Conservation (phyloP, 495 filamentous ascomycete genomes). For the Cetradonia linearis region DNA sequence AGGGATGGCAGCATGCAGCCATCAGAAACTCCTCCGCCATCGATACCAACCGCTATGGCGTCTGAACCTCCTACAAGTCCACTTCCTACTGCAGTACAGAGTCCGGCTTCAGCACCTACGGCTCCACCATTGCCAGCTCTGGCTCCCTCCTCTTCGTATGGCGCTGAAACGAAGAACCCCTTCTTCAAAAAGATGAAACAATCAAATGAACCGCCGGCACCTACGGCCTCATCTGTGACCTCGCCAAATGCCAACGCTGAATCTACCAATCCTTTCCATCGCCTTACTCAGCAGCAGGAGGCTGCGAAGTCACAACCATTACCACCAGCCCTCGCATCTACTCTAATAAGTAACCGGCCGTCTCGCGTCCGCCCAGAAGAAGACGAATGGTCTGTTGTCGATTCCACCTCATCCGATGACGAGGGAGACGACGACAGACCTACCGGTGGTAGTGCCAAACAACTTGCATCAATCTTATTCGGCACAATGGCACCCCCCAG, state of each 20-base stretch:
- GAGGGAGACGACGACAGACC: constrained; percentile 66
- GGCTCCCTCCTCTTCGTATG: constrained; percentile 26
- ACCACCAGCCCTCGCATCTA: constrained; percentile 31
- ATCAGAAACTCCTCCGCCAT: constrained; percentile 37
- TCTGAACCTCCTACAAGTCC: constrained; percentile 28
- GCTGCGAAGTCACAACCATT: constrained; percentile 37
- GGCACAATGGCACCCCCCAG: constrained; percentile 94
- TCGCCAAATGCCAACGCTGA: constrained; percentile 37
- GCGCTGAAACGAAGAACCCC: constrained; percentile 51
- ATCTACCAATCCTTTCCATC: constrained; percentile 95
- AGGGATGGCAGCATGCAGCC: constrained; percentile 39
- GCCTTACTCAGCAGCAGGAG: constrained; percentile 57
- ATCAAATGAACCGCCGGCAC: constrained; percentile 30
- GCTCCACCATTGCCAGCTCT: constrained; percentile 26
- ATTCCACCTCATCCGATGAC: constrained; percentile 56
- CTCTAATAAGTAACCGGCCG: constrained; percentile 36
- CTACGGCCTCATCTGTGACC: constrained; percentile 22
- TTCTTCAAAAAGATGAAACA: constrained; percentile 64
- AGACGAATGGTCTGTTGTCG: constrained; percentile 79
- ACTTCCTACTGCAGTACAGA: constrained; percentile 25
- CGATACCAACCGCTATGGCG: constrained; percentile 33
- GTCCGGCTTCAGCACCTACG: constrained; percentile 24
- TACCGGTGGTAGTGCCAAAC: constrained; percentile 71
- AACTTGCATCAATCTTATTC: constrained; percentile 87
- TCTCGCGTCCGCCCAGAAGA: constrained; percentile 57